A percentile compares a stretch with the other conserved stretches of the same genome.
phyloP scores from a whole-genome alignment of 2,329 filamentous ascomycete species.

The Alternaria longipes region DNA sequence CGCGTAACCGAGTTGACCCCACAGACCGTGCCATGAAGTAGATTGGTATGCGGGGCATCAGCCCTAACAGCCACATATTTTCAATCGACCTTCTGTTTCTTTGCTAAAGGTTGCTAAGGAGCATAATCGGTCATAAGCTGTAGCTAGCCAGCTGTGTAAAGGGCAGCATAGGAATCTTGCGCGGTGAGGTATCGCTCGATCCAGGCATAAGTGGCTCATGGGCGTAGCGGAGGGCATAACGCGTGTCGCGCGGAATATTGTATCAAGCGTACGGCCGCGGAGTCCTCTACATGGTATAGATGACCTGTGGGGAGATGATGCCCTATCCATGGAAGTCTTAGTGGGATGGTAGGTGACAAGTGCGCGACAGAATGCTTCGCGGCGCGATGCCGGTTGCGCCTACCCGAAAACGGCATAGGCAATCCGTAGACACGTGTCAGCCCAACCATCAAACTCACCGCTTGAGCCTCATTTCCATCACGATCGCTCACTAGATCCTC shows the following conservation, averaged over 20 bases:
- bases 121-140: not conserved
- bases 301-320: not conserved
- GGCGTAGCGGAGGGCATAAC: not conserved
- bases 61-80: not conserved
- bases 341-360: conserved; percentile 2
- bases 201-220: not conserved
- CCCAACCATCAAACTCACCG: conserved; percentile 17
- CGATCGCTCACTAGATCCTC: conserved; percentile 1
- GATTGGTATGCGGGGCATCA: conserved; percentile 15
- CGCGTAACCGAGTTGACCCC: conserved; percentile 3
- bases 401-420: conserved; percentile 5
- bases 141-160: not conserved
- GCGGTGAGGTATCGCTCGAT: not conserved
- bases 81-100: not conserved
- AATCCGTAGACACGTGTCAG: conserved; percentile 12
- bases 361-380: not conserved
- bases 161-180: not conserved
- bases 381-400: not conserved
- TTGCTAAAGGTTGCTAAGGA: not conserved
- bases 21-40: conserved; percentile 2
- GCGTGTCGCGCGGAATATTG: not conserved
- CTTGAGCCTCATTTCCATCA: conserved; percentile 16
- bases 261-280: not conserved
- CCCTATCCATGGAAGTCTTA: not conserved
- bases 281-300: not conserved